Evolutionary conservation across 768 basidiomycete species (phyloP), one percentile per base, ranked within the genome.

Genomic region (Podaxis sp.): DNA sequence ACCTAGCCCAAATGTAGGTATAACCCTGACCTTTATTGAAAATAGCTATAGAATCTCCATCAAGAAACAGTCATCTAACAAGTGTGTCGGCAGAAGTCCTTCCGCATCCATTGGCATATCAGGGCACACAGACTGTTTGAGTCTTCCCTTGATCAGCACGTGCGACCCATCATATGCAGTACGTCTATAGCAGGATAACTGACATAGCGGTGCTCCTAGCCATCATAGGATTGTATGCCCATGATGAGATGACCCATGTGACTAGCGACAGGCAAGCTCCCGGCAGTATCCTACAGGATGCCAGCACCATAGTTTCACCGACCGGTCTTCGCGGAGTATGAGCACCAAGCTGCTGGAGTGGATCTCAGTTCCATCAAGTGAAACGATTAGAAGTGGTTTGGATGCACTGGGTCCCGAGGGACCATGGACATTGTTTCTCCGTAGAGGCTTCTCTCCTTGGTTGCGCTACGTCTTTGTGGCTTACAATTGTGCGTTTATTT

Each of bases 121-220:
- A 98, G 79, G 2, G 98, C 90, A 69, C 96, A 98, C 13, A 94
- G 90, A 67, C 93, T 95, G 63, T 90, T 88, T 2, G 90, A 88
- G 67, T 98, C 97, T 67, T 94, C 86, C 43, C 77, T 74, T 6
- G 97, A 96, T 15, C 96, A 88, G 73, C 96, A 98, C 0, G 96
- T 96, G 19, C 89, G 86, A 49, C 96, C 97, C 89, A 99, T 96
- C 96, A 99, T 98, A 71, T 98, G 97, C 1, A 98, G 83, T 4
- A 99, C 92, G 68, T 98, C 96, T 84, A 96, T 96, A 63, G 98
- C 94, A 2, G 96, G 95, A 71, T 98, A 98, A 74, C 98, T 96
- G 66, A 96, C 83, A 67, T 99, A 99, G 51, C 97, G 91, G 71
- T 98, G 97, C 69, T 99, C 97, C 75, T 94, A 93, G 70, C 96